Conservation (phyloP, 2,329 filamentous ascomycete species). For the Penicillium polonicum region DNA sequence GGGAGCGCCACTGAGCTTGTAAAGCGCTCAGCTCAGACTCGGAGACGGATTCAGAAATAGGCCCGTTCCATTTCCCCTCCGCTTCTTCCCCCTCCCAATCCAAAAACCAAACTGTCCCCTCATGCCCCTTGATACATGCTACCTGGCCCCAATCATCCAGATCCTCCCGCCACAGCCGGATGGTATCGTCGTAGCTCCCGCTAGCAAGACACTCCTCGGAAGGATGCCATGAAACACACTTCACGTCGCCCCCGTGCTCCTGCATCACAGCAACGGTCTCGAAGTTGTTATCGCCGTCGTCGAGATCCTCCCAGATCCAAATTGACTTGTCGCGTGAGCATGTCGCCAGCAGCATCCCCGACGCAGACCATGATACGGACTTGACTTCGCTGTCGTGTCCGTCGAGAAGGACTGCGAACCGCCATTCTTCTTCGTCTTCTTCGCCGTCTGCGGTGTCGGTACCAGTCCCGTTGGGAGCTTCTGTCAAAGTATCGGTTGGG, state of each 20-base stretch:
- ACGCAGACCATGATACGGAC: constrained; percentile 60
- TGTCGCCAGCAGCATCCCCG: constrained; percentile 81
- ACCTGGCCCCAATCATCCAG: constrained; percentile 93
- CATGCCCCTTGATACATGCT: constrained; percentile 74
- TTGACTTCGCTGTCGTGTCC: constrained; percentile 97
- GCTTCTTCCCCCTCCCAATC: constrained; percentile 59
- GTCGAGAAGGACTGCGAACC: constrained; percentile 86
- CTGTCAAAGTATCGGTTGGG: not conserved
- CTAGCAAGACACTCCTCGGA: constrained; percentile 77
- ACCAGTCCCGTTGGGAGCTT: constrained; percentile 15
- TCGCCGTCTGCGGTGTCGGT: constrained; percentile 49
- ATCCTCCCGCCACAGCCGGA: constrained; percentile 86
- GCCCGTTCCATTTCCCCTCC: not conserved
- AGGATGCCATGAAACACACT: constrained; percentile 89
- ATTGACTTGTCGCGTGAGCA: constrained; percentile 91
- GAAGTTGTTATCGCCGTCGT: constrained; percentile 85
- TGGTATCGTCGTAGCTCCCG: constrained; percentile 91
- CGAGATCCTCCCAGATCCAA: constrained; percentile 97
- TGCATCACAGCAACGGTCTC: constrained; percentile 93
- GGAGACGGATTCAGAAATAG: not conserved
- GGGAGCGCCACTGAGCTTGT: constrained; percentile 30
- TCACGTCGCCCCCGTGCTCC: constrained; percentile 94
- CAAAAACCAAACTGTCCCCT: constrained; percentile 85
- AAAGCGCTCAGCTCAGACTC: constrained; percentile 5
- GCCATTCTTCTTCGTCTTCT: constrained; percentile 78